Percentiles rank a stretch among this genome's conserved stretches.
Evolutionary conservation across 2,329 filamentous ascomycete genomes (phyloP).

Genomic region (Colletotrichum brevisporum): DNA sequence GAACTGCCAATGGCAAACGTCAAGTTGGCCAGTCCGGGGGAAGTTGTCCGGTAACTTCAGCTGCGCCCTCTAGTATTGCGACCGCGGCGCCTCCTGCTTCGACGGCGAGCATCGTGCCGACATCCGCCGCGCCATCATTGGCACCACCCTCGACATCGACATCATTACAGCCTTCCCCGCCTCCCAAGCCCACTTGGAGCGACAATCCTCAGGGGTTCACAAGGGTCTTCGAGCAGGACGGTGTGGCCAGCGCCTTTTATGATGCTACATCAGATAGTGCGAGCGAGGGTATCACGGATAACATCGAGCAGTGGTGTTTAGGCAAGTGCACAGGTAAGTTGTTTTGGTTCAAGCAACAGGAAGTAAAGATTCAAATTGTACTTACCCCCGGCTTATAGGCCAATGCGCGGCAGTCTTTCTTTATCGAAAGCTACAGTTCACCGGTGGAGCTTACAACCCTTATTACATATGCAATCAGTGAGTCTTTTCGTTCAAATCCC

Average conservation of each 20-base stretch:
- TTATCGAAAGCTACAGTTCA: slow-evolving; percentile 3
- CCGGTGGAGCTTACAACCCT: not conserved
- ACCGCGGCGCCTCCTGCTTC: not conserved
- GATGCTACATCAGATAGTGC: not conserved
- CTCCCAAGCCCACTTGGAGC: slow-evolving; percentile 15
- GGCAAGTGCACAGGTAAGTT: slow-evolving; percentile 19
- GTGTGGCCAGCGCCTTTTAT: not conserved
- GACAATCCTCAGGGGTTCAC: slow-evolving; percentile 10
- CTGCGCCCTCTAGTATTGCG: slow-evolving; percentile 7
- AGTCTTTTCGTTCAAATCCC: not conserved
- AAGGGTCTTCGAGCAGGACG: slow-evolving; percentile 19
- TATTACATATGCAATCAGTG: slow-evolving; percentile 23
- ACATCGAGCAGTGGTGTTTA: slow-evolving; percentile 23
- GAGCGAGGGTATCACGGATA: not conserved
- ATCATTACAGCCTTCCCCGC: not conserved
- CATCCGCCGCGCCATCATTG: not conserved
- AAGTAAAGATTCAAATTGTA: not conserved
- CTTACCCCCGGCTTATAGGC: not conserved
- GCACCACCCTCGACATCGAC: not conserved
- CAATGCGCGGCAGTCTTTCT: slow-evolving; percentile 22
- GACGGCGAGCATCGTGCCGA: not conserved
- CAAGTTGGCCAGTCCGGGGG: slow-evolving; percentile 4
- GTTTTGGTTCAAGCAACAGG: not conserved
- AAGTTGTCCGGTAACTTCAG: slow-evolving; percentile 18
- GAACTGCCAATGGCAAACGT: not conserved